Percentiles rank a stretch among this genome's conserved stretches.
Conservation (phyloP, 2,329 filamentous ascomycete species). For the Calonectria pseudoturangicola region DNA sequence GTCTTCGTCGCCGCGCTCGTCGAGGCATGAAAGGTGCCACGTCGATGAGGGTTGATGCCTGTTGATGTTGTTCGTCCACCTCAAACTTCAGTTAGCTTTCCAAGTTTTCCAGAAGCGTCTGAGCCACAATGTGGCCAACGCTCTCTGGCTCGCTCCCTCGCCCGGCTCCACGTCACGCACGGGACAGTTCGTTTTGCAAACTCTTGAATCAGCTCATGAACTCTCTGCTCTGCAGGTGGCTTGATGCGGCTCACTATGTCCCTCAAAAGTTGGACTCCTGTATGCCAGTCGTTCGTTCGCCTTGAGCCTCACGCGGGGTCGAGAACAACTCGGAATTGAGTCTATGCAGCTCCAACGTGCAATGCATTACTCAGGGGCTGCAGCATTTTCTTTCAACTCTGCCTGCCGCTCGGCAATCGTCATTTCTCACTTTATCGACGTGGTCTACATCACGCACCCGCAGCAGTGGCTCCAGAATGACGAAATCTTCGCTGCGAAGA, state of each 20-base stretch:
- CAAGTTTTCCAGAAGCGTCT: conserved; percentile 31
- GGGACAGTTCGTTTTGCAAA: conserved; percentile 32
- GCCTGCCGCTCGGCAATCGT: conserved; percentile 21
- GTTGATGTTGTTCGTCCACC: conserved; percentile 35
- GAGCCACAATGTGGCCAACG: conserved; percentile 31
- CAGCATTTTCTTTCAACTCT: conserved; percentile 24
- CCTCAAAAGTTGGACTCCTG: conserved; percentile 14
- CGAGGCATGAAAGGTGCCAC: conserved; percentile 37
- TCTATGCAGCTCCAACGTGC: conserved; percentile 23
- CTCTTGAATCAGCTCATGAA: conserved; percentile 30
- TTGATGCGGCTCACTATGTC: conserved; percentile 33
- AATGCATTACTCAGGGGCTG: conserved; percentile 22
- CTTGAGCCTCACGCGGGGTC: conserved; percentile 32
- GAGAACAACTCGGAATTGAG: conserved; percentile 5
- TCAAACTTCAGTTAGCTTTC: conserved; percentile 48
- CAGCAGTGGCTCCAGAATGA: conserved; percentile 40
- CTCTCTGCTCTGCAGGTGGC: conserved; percentile 28
- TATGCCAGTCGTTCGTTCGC: conserved; percentile 24
- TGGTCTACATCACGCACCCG: conserved; percentile 35
- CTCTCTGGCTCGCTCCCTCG: conserved; percentile 35
- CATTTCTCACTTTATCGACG: conserved; percentile 38
- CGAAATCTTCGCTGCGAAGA: conserved; percentile 25
- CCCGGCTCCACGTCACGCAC: conserved; percentile 49
- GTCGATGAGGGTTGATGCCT: conserved; percentile 39
- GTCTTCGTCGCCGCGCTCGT: conserved; percentile 33